Conservation (phyloP, 345 rosid species). For the Eucalyptus tenuipes region DNA sequence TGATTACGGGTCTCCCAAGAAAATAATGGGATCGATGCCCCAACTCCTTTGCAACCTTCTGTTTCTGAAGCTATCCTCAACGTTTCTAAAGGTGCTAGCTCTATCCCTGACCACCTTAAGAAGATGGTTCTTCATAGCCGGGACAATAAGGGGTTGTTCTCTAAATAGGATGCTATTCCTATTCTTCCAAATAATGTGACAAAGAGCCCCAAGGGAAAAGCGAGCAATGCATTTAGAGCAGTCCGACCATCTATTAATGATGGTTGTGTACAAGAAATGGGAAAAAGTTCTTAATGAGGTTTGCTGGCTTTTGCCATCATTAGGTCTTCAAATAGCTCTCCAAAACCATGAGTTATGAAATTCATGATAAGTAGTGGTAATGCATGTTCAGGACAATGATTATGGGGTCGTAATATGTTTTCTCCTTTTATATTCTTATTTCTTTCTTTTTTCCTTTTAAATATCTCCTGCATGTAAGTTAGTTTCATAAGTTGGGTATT, state of each 20-base stretch:
- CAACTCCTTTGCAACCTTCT: too few species aligned
- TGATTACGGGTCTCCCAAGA: too few species aligned
- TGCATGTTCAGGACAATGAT: neutral
- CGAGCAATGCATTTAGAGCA: too few species aligned
- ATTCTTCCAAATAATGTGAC: too few species aligned
- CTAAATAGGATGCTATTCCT: too few species aligned
- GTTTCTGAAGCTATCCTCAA: too few species aligned
- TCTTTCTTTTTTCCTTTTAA: neutral
- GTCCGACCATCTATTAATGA: constrained; percentile 51
- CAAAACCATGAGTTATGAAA: neutral
- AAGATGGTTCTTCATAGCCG: too few species aligned
- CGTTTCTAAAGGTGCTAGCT: too few species aligned
- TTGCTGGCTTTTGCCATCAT: constrained; percentile 3
- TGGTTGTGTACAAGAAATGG: constrained; percentile 82
- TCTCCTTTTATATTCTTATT: neutral
- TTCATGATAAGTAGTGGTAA: neutral
- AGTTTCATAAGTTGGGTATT: neutral
- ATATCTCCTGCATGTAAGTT: neutral
- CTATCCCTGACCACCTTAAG: too few species aligned
- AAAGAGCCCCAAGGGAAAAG: too few species aligned
- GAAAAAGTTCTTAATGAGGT: constrained; percentile 67
- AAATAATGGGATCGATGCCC: too few species aligned
- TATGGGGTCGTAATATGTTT: neutral
- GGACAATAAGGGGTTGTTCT: too few species aligned
- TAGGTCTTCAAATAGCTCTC: neutral